A percentile compares a stretch with the other conserved stretches of the same genome.
These are phyloP conservation scores for Biancaea sappan DNA, from an alignment of 306 rosid species.

Conservation along the genomic window DNA sequence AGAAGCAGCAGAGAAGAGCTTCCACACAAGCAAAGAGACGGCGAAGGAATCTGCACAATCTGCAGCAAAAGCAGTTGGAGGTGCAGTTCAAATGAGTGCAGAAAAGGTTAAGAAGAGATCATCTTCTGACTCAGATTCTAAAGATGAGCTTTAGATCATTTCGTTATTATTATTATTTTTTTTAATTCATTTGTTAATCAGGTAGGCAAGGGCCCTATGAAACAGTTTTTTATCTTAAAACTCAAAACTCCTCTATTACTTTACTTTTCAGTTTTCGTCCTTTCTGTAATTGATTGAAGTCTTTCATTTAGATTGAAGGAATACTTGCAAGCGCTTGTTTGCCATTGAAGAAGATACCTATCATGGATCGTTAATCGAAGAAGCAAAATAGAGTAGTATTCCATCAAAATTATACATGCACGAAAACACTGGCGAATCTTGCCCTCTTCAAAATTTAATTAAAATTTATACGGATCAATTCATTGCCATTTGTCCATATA, in stretches of 20 bases:
- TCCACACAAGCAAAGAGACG: constrained; percentile 53
- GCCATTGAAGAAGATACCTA: too few relatives aligned
- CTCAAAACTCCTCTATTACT: background rate
- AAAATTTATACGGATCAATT: too few relatives aligned
- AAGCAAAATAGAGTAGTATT: background rate
- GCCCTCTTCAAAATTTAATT: too few relatives aligned
- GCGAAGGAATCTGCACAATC: constrained; percentile 66
- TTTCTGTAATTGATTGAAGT: background rate
- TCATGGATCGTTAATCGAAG: too few relatives aligned
- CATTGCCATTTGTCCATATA: too few relatives aligned
- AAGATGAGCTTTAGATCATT: constrained; percentile 48
- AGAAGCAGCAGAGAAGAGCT: constrained; percentile 58
- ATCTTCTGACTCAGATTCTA: constrained; percentile 11
- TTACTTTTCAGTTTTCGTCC: background rate
- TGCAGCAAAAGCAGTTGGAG: constrained; percentile 55
- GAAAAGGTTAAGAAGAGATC: constrained; percentile 38
- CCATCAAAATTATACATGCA: background rate
- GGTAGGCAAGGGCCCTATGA: background rate
- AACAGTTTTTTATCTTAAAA: background rate
- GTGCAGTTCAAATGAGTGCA: constrained; percentile 43
- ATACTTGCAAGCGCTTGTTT: background rate
- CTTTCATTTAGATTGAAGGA: background rate
- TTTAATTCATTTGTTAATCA: background rate
- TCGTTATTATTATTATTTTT: background rate
- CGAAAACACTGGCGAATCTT: too few relatives aligned